These are phyloP conservation scores for Hsuehochloa calcarea DNA, from an alignment of 176 grass and related monocot species.

Conservation along the genomic window DNA sequence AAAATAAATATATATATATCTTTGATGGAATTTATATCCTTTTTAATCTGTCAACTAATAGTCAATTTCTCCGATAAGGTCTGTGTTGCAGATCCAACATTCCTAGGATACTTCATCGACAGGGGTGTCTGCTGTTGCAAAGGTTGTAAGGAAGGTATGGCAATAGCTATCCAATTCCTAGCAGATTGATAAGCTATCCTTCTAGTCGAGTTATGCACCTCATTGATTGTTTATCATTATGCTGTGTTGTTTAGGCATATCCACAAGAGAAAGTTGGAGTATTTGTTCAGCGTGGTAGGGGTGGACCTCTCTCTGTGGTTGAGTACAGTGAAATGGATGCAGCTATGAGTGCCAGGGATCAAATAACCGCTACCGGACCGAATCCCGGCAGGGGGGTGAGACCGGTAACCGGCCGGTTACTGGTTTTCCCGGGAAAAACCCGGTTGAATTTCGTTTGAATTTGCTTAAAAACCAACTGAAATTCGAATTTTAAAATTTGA, in stretches of 20 bases:
- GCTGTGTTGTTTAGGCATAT: constrained; percentile 51
- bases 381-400: too few relatives aligned
- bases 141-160: constrained; percentile 75
- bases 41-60: constrained; percentile 37
- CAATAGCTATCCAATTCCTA: background rate
- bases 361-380: too few relatives aligned
- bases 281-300: constrained; percentile 79
- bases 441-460: too few relatives aligned
- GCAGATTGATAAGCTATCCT: constrained; percentile 14
- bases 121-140: constrained; percentile 70
- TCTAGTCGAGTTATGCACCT: background rate
- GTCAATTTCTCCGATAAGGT: constrained; percentile 46
- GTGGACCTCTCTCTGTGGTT: constrained; percentile 65
- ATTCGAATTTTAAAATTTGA: too few relatives aligned
- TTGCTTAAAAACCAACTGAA: too few relatives aligned
- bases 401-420: too few relatives aligned
- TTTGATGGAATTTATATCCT: background rate
- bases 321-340: constrained; percentile 90
- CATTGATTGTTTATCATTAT: constrained; percentile 1
- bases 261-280: constrained; percentile 78
- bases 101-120: too few relatives aligned
- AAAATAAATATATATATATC: too few relatives aligned
- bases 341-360: too few relatives aligned
- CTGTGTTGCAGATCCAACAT: constrained; percentile 84
- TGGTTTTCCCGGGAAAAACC: too few relatives aligned